phyloP scores from a whole-genome alignment of 805 yeast species.

The Brettanomyces anomalus region DNA sequence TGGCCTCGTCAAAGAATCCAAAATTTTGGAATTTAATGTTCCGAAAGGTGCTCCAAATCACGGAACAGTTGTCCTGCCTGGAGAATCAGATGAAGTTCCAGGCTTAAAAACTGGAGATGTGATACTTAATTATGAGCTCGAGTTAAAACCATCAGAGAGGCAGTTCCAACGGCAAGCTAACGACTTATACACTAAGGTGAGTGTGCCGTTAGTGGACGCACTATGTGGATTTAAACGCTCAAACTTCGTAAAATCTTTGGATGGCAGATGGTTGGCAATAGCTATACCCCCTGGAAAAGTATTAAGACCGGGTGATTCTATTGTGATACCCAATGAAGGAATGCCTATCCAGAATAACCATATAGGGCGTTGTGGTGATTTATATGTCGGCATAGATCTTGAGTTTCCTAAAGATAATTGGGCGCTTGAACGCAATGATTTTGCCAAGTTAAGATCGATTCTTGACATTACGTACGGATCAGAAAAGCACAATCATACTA shows the following conservation, averaged over 20 bases:
- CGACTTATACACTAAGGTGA: slow-evolving; percentile 54
- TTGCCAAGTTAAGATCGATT: slow-evolving; percentile 41
- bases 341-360: slow-evolving; percentile 51
- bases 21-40: slow-evolving; percentile 68
- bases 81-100: slow-evolving; percentile 71
- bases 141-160: slow-evolving; percentile 23
- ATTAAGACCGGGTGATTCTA: slow-evolving; percentile 61
- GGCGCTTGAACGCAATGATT: slow-evolving; percentile 68
- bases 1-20: slow-evolving; percentile 52
- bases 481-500: slow-evolving; percentile 11
- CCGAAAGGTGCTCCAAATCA: slow-evolving; percentile 60
- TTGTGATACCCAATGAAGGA: slow-evolving; percentile 66
- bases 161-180: slow-evolving; percentile 39
- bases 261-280: slow-evolving; percentile 63
- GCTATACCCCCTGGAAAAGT: slow-evolving; percentile 73
- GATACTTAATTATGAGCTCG: slow-evolving; percentile 49
- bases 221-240: slow-evolving; percentile 69
- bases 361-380: slow-evolving; percentile 43
- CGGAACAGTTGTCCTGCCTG: slow-evolving; percentile 51
- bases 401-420: slow-evolving; percentile 82
- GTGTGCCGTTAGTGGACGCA: slow-evolving; percentile 68
- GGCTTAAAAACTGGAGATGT: slow-evolving; percentile 76
- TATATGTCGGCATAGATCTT: slow-evolving; percentile 60
- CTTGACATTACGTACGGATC: slow-evolving; percentile 30
- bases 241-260: slow-evolving; percentile 61